phyloP scores from a whole-genome alignment of 805 yeast genomes.

The Pichia occidentalis region DNA sequence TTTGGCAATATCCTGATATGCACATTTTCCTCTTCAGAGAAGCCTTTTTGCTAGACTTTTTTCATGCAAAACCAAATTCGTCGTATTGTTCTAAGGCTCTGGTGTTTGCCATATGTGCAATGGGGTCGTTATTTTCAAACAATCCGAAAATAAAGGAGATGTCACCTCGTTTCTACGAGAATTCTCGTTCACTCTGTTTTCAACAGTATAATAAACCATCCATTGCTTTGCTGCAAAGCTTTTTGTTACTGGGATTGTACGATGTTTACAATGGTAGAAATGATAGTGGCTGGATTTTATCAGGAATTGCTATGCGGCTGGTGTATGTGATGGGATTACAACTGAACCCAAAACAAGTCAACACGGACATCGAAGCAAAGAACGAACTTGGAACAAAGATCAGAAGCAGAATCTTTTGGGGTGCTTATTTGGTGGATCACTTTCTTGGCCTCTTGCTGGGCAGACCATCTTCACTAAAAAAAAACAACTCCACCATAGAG shows the following conservation, averaged over 20 bases:
- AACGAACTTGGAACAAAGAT: constrained; percentile 46
- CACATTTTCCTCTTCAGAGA: constrained; percentile 57
- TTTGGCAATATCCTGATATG: constrained; percentile 59
- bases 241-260: constrained; percentile 49
- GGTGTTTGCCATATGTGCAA: constrained; percentile 50
- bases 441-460: constrained; percentile 54
- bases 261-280: constrained; percentile 56
- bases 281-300: constrained; percentile 56
- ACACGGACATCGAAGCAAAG: too few relatives aligned
- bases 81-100: constrained; percentile 51
- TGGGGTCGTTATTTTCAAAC: constrained; percentile 42
- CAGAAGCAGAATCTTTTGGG: constrained; percentile 59
- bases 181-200: too few relatives aligned
- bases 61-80: constrained; percentile 37
- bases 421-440: constrained; percentile 58
- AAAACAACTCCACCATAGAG: constrained; percentile 55
- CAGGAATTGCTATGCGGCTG: constrained; percentile 57
- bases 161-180: constrained; percentile 36
- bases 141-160: constrained; percentile 30
- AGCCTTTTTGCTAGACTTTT: constrained; percentile 53
- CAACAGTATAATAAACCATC: constrained; percentile 41
- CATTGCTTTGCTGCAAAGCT: constrained; percentile 52
- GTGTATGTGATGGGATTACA: constrained; percentile 63
- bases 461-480: constrained; percentile 47
- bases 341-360: constrained; percentile 40